Percentiles rank a stretch among this genome's conserved stretches.
These are phyloP conservation scores for Aeschynomene evenia DNA, from an alignment of 306 rosid species.

Conservation along the genomic window DNA sequence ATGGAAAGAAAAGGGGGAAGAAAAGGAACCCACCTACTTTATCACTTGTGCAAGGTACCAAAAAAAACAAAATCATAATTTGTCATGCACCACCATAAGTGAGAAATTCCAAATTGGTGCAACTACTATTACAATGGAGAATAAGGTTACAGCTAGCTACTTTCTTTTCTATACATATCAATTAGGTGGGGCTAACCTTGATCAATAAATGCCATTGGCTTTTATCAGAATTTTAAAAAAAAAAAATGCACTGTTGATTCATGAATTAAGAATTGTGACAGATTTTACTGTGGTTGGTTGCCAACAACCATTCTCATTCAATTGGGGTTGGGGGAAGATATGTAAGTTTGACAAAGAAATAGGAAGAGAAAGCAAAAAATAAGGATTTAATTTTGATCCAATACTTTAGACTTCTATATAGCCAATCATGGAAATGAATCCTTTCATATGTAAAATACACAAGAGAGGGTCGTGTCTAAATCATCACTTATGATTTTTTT, in stretches of 20 bases:
- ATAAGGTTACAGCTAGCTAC: slow-evolving; percentile 19
- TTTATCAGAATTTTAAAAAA: slow-evolving; percentile 7
- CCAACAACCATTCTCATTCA: background rate
- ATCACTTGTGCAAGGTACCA: slow-evolving; percentile 6
- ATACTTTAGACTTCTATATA: background rate
- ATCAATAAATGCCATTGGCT: slow-evolving; percentile 16
- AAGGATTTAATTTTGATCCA: slow-evolving; percentile 12
- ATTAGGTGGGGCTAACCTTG: slow-evolving; percentile 2
- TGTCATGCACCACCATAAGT: slow-evolving; percentile 26
- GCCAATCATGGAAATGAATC: no score
- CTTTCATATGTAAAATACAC: no score
- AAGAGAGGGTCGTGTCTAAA: no score
- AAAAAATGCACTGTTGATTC: background rate
- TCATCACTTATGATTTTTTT: no score
- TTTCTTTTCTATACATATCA: slow-evolving; percentile 19
- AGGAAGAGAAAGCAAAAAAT: background rate
- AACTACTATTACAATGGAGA: slow-evolving; percentile 20
- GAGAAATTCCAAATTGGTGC: slow-evolving; percentile 25
- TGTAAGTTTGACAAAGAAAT: background rate
- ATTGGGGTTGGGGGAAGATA: background rate
- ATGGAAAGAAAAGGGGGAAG: background rate
- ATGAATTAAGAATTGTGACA: background rate
- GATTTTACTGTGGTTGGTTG: background rate
- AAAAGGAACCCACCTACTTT: background rate
- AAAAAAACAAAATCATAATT: slow-evolving; percentile 8